Conservation (phyloP, 176 grass and related monocot species). For the Aechmea fasciata region DNA sequence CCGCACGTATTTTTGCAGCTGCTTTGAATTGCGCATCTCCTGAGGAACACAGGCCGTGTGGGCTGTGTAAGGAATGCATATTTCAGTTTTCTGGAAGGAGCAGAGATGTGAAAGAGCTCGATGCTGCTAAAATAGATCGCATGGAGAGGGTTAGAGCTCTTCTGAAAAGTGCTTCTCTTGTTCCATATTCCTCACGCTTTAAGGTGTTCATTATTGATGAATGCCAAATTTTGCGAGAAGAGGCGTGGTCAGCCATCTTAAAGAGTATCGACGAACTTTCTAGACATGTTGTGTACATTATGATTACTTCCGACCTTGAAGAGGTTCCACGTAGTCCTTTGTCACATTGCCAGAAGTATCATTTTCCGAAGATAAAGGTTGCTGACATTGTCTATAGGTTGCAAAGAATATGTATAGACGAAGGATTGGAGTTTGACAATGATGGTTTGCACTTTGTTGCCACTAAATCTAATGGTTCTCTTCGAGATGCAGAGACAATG, state of each 20-base stretch:
- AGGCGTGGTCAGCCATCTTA: conserved; percentile 80
- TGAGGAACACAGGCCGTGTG: conserved; percentile 84
- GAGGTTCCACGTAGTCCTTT: conserved; percentile 50
- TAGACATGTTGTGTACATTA: conserved; percentile 70
- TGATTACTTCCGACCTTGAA: conserved; percentile 86
- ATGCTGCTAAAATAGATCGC: conserved; percentile 69
- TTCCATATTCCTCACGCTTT: conserved; percentile 75
- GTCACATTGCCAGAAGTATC: conserved; percentile 80
- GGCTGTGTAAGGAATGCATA: conserved; percentile 83
- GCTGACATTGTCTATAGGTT: conserved; percentile 59
- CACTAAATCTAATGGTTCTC: conserved; percentile 76
- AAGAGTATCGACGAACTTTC: conserved; percentile 76
- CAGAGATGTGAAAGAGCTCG: conserved; percentile 79
- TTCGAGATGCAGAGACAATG: conserved; percentile 93
- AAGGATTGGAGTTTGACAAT: conserved; percentile 80
- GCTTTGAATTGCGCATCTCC: conserved; percentile 84
- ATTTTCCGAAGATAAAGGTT: conserved; percentile 93
- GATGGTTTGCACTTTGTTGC: conserved; percentile 84
- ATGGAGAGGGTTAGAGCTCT: conserved; percentile 68
- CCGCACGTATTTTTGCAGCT: conserved; percentile 78
- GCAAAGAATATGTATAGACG: conserved; percentile 79
- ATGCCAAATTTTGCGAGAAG: conserved; percentile 70
- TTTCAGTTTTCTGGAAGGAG: conserved; percentile 78
- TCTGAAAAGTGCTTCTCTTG: conserved; percentile 61
- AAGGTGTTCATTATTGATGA: conserved; percentile 92